Percentiles rank a stretch among this genome's conserved stretches.
Conservation (phyloP, 2,329 filamentous ascomycete species). For the Botrytis aclada region DNA sequence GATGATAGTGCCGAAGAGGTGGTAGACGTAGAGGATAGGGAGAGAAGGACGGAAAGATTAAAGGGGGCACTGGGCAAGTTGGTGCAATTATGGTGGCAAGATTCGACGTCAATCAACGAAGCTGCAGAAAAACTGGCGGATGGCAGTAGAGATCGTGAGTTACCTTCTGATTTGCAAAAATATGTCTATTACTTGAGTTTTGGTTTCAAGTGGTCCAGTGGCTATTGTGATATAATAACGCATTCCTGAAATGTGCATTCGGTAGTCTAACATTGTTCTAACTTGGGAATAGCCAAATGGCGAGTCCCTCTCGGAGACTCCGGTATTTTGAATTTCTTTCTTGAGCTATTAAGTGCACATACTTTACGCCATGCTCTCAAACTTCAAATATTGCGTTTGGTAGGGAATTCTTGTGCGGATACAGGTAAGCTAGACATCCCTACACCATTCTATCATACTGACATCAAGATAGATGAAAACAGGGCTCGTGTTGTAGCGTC, state of each 20-base stretch:
- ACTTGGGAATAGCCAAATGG: conserved; percentile 48
- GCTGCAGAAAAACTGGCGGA: conserved; percentile 54
- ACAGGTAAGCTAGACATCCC: conserved; percentile 42
- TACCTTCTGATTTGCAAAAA: conserved; percentile 3
- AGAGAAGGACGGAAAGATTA: conserved; percentile 32
- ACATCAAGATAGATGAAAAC: conserved; percentile 50
- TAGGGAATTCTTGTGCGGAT: conserved; percentile 63
- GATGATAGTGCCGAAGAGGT: conserved; percentile 29
- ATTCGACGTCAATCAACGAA: conserved; percentile 44
- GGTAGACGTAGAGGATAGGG: conserved; percentile 35
- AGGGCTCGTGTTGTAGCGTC: conserved; percentile 52
- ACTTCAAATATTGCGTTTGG: conserved; percentile 54
- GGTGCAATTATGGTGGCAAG: conserved; percentile 43
- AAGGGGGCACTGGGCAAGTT: conserved; percentile 27
- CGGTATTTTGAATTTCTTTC: conserved; percentile 55
- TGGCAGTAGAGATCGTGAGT: conserved; percentile 54
- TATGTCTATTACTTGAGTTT: neutral
- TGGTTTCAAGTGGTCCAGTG: conserved; percentile 12
- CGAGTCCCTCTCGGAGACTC: conserved; percentile 56
- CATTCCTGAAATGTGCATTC: neutral
- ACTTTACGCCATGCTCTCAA: conserved; percentile 38
- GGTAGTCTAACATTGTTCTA: neutral
- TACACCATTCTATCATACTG: conserved; percentile 9
- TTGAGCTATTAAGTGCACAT: conserved; percentile 43
- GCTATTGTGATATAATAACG: neutral